phyloP scores from a whole-genome alignment of 805 yeast genomes.

The Hanseniaspora guilliermondii region DNA sequence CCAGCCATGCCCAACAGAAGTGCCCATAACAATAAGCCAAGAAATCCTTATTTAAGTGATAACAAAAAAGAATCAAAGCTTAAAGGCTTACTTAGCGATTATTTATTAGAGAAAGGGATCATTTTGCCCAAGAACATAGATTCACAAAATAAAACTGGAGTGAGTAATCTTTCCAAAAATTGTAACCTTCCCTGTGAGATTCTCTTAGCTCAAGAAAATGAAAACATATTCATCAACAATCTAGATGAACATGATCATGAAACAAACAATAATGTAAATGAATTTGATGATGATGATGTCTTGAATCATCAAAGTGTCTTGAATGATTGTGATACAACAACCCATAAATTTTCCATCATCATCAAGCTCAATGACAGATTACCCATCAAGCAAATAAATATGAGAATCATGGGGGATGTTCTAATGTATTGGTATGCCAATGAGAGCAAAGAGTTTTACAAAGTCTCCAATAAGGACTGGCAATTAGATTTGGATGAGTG shows the following conservation, averaged over 20 bases:
- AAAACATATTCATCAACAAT: slow-evolving; percentile 3
- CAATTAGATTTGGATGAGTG: slow-evolving; percentile 20
- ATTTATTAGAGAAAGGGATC: slow-evolving; percentile 3
- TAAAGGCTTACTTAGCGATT: background rate
- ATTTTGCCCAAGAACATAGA: slow-evolving; percentile 5
- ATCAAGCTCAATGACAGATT: slow-evolving; percentile 34
- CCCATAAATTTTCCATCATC: slow-evolving; percentile 42
- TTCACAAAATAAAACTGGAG: background rate
- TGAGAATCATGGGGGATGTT: slow-evolving; percentile 35
- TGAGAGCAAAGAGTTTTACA: slow-evolving; percentile 38
- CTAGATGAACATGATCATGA: background rate
- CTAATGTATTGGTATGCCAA: slow-evolving; percentile 43
- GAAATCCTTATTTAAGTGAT: background rate
- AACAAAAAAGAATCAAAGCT: background rate
- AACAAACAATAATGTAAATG: background rate
- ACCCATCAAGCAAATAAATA: slow-evolving; percentile 28
- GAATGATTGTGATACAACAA: slow-evolving; percentile 32
- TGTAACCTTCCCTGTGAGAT: slow-evolving; percentile 2
- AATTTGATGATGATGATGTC: slow-evolving; percentile 3
- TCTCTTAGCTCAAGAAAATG: slow-evolving; percentile 6
- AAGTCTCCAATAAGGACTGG: slow-evolving; percentile 40
- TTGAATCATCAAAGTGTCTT: slow-evolving; percentile 18
- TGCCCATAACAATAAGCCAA: background rate
- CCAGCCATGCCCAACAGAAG: background rate
- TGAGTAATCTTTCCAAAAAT: background rate